Percentiles rank a stretch among this genome's conserved stretches.
Conservation (phyloP, 345 rosid species). For the Ricinus communis region DNA sequence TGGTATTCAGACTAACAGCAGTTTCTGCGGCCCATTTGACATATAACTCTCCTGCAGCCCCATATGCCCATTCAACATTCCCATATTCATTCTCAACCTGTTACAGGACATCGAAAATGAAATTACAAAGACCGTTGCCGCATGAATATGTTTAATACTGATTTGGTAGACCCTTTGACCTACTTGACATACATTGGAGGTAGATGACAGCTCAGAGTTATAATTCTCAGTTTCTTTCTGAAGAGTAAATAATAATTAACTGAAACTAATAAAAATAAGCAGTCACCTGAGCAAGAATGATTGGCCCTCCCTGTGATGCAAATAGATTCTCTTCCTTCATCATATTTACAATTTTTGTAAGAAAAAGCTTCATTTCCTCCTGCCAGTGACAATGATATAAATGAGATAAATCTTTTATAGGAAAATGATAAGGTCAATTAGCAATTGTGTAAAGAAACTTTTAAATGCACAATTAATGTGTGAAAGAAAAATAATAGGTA, state of each 20-base stretch:
- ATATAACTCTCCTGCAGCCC: constrained; percentile 47
- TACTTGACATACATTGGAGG: not conserved
- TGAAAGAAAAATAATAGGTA: not conserved
- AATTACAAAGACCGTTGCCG: constrained; percentile 2
- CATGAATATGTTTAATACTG: not conserved
- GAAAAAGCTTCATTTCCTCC: constrained; percentile 53
- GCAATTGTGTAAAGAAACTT: not conserved
- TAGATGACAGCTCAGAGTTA: not conserved
- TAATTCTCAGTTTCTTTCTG: not conserved
- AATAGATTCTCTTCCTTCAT: constrained; percentile 60
- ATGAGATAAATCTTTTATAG: not conserved
- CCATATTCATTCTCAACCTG: constrained; percentile 74
- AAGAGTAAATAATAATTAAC: not conserved
- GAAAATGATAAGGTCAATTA: not conserved
- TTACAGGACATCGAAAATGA: constrained; percentile 3
- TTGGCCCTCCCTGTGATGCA: constrained; percentile 73
- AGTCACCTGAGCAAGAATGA: constrained; percentile 63
- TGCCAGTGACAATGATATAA: constrained; percentile 32
- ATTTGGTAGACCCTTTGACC: not conserved
- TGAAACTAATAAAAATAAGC: not conserved
- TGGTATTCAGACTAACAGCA: constrained; percentile 54
- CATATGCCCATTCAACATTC: constrained; percentile 56
- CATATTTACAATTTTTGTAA: constrained; percentile 47
- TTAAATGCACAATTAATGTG: not conserved
- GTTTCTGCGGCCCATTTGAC: constrained; percentile 68